phyloP scores from a whole-genome alignment of 108 stramenopile genomes.

The Conticribra weissflogii region DNA sequence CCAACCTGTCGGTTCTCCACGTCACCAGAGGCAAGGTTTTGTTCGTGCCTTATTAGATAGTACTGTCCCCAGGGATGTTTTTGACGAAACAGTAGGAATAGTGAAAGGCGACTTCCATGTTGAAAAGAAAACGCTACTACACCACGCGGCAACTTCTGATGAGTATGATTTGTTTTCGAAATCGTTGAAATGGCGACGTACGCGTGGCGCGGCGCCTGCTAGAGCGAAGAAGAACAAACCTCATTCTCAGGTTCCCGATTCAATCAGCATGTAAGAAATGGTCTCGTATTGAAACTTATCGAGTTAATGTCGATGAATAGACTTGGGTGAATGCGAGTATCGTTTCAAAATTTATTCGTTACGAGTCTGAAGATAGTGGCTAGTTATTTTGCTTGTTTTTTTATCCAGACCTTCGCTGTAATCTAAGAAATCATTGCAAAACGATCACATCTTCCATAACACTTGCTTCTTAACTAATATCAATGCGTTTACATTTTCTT shows the following conservation, averaged over 20 bases:
- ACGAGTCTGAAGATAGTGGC: no score
- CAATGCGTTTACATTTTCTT: no score
- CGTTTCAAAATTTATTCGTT: no score
- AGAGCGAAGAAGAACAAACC: conserved; percentile 1
- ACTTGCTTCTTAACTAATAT: no score
- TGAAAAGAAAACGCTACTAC: conserved; percentile 83
- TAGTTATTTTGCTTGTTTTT: no score
- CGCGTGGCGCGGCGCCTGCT: conserved; percentile 4
- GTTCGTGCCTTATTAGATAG: conserved; percentile 81
- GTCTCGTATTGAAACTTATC: no score
- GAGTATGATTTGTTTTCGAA: conserved; percentile 82
- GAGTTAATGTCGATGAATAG: no score
- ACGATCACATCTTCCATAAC: no score
- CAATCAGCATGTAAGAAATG: conserved; percentile 5
- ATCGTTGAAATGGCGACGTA: conserved; percentile 34
- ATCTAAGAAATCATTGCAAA: no score
- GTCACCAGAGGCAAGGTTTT: conserved; percentile 60
- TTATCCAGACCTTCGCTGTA: no score
- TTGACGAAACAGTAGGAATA: conserved; percentile 83
- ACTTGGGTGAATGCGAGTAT: no score
- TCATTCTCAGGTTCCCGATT: conserved; percentile 15
- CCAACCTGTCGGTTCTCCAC: conserved; percentile 4
- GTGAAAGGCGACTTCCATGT: conserved; percentile 85
- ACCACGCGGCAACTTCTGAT: conserved; percentile 88
- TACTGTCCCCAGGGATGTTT: conserved; percentile 81